Evolutionary conservation across 192 early-diverging fungal species (phyloP).

Genomic region (Spinellus fusiger): DNA sequence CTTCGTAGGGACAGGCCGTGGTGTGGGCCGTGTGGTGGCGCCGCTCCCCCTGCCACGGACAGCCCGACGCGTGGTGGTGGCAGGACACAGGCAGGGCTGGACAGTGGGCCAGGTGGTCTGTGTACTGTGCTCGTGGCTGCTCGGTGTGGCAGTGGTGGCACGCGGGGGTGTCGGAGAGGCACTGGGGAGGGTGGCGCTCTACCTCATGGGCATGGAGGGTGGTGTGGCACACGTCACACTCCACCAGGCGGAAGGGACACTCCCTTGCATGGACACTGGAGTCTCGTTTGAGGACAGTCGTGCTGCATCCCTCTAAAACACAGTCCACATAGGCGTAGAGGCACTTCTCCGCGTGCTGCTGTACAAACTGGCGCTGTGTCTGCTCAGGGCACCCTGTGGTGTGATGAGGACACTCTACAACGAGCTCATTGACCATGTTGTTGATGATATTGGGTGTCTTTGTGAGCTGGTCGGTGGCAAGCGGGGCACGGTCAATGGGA

Average conservation of each 20-base stretch:
- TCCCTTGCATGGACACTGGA: slow-evolving; percentile 45
- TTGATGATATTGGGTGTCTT: slow-evolving; percentile 52
- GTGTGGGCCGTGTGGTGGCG: slow-evolving; percentile 35
- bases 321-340: slow-evolving; percentile 44
- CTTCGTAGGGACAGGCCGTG: slow-evolving; percentile 51
- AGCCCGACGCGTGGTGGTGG: slow-evolving; percentile 44
- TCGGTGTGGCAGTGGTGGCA: slow-evolving; percentile 51
- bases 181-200: slow-evolving; percentile 47
- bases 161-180: slow-evolving; percentile 45
- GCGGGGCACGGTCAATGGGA: slow-evolving; percentile 52
- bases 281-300: slow-evolving; percentile 50
- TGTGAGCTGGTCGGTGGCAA: slow-evolving; percentile 34
- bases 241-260: slow-evolving; percentile 47
- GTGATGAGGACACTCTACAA: slow-evolving; percentile 48
- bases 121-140: slow-evolving; percentile 30
- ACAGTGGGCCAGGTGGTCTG: slow-evolving; percentile 40
- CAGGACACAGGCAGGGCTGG: slow-evolving; percentile 38
- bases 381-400: slow-evolving; percentile 47
- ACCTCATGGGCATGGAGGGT: neutral
- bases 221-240: slow-evolving; percentile 48
- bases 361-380: slow-evolving; percentile 53
- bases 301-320: slow-evolving; percentile 46
- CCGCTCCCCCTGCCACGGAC: slow-evolving; percentile 52
- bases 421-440: slow-evolving; percentile 65
- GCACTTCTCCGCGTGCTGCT: slow-evolving; percentile 52